Evolutionary conservation across 768 basidiomycete genomes (phyloP).

Genomic region (Calvatia gigantea): DNA sequence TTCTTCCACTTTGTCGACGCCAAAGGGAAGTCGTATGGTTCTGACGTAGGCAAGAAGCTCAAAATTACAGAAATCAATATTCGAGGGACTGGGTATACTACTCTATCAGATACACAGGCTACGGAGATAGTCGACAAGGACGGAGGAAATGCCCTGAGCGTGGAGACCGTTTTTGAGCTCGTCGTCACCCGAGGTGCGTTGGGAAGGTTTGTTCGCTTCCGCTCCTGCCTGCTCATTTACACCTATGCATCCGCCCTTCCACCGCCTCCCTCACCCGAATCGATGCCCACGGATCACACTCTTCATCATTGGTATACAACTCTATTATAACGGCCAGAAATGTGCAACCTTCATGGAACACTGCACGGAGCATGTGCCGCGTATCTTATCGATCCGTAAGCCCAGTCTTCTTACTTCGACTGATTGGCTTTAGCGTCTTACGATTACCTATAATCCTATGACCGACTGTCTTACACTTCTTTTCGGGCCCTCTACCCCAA

Average conservation of each 20-base stretch:
- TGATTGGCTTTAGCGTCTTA: neutral
- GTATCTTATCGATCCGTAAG: constrained; percentile 53
- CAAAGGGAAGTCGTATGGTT: constrained; percentile 31
- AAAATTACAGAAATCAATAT: constrained; percentile 34
- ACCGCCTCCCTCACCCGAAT: neutral
- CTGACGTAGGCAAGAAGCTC: constrained; percentile 34
- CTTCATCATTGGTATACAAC: neutral
- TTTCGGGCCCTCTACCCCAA: neutral
- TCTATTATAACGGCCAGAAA: constrained; percentile 34
- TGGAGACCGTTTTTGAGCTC: constrained; percentile 37
- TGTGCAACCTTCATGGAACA: constrained; percentile 46
- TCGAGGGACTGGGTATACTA: constrained; percentile 15
- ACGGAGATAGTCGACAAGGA: neutral
- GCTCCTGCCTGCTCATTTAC: neutral
- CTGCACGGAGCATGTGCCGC: constrained; percentile 59
- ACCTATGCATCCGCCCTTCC: neutral
- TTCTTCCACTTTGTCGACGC: constrained; percentile 36
- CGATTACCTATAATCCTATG: neutral
- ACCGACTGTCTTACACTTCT: neutral
- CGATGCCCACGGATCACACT: neutral
- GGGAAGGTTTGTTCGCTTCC: neutral
- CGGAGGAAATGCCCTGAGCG: constrained; percentile 12
- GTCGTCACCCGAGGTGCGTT: constrained; percentile 32
- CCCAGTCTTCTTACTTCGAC: neutral
- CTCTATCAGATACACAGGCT: neutral